Percentiles rank a stretch among this genome's conserved stretches.
Conservation (phyloP, 2,329 filamentous ascomycete genomes). For the Alternaria sp. region DNA sequence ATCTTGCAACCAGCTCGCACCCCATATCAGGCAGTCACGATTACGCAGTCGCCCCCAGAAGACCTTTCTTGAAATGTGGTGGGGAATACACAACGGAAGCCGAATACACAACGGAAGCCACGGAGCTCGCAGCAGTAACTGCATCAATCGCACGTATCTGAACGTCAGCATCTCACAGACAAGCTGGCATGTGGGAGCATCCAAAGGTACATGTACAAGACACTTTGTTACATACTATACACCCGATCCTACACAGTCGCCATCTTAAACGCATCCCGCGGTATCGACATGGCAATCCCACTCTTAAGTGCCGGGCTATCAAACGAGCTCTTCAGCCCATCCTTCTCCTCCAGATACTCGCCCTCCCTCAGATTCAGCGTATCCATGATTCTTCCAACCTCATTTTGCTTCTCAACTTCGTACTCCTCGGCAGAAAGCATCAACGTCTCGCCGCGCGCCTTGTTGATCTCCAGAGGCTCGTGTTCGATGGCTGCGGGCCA, state of each 20-base stretch:
- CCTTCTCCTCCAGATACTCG: not conserved
- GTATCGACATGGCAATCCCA: not conserved
- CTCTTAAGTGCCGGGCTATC: slow-evolving; percentile 6
- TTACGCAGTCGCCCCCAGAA: too few species aligned
- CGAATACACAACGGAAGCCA: too few species aligned
- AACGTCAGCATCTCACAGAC: too few species aligned
- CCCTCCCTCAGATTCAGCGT: slow-evolving; percentile 7
- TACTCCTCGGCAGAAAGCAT: slow-evolving; percentile 30
- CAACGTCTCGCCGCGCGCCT: slow-evolving; percentile 10
- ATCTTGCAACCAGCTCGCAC: too few species aligned
- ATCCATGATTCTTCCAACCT: slow-evolving; percentile 22
- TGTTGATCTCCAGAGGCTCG: slow-evolving; percentile 26
- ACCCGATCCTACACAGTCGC: not conserved
- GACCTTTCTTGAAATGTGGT: too few species aligned
- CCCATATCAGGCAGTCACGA: too few species aligned
- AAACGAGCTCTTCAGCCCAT: not conserved
- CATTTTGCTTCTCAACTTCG: slow-evolving; percentile 20
- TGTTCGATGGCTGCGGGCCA: slow-evolving; percentile 34
- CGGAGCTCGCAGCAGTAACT: too few species aligned
- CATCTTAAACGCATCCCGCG: not conserved
- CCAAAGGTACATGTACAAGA: not conserved
- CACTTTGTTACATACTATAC: not conserved
- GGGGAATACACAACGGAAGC: too few species aligned
- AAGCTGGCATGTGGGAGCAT: too few species aligned
- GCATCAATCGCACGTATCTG: too few species aligned